Percentiles rank a stretch among this genome's conserved stretches.
Conservation (phyloP, 306 rosid species). For the peach (Prunus persica) region DNA sequence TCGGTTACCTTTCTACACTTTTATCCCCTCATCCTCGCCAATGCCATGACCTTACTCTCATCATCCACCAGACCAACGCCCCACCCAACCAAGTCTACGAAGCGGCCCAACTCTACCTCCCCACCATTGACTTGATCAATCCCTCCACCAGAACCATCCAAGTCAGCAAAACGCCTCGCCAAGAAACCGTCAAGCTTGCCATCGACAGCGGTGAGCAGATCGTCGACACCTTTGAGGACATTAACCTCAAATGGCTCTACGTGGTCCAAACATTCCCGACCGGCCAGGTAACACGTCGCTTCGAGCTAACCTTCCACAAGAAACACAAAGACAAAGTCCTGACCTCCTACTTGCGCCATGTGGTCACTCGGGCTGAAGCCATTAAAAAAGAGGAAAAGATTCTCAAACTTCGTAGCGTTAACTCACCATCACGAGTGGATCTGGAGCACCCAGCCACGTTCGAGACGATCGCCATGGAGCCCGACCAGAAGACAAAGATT, state of each 20-base stretch:
- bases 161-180: conserved; percentile 22
- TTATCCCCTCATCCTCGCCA: no score
- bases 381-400: conserved; percentile 18
- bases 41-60: no score
- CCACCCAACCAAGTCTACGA: conserved; percentile 38
- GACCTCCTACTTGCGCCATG: conserved; percentile 23
- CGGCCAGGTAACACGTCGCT: not conserved
- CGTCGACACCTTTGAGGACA: conserved; percentile 10
- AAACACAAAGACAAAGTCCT: conserved; percentile 25
- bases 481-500: conserved; percentile 18
- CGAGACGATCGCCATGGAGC: conserved; percentile 39
- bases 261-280: no score
- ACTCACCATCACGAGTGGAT: not conserved
- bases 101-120: conserved; percentile 37
- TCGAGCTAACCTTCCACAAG: conserved; percentile 30
- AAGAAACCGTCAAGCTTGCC: conserved; percentile 19
- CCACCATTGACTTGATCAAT: conserved; percentile 16
- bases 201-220: conserved; percentile 24
- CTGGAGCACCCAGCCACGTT: conserved; percentile 43
- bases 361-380: conserved; percentile 18
- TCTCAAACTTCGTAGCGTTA: conserved; percentile 22
- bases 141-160: conserved; percentile 1
- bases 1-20: no score
- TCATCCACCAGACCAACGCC: not conserved
- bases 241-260: no score